Evolutionary conservation across 75 land plant genomes (phyloP).

Genomic region (Azolla pinnata): DNA sequence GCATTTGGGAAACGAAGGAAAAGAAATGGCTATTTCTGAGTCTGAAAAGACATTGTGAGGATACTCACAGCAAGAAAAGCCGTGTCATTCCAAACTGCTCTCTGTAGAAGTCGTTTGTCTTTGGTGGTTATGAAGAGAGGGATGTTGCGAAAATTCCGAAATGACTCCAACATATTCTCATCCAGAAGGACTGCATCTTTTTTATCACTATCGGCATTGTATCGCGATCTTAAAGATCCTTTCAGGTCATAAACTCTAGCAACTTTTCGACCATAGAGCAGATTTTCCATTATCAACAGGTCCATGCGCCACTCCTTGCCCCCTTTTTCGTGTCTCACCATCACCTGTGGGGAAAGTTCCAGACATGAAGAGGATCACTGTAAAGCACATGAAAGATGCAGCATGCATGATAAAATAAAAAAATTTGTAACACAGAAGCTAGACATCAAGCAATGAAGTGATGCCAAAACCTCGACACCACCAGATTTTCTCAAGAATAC

Average conservation of each 20-base stretch:
- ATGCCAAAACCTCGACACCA: too few species aligned
- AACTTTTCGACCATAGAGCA: constrained; percentile 54
- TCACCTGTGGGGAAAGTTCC: too few species aligned
- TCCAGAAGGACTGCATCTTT: constrained; percentile 67
- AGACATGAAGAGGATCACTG: too few species aligned
- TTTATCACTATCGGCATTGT: constrained; percentile 67
- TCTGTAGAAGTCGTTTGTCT: constrained; percentile 66
- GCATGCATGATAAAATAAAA: too few species aligned
- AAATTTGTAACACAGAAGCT: too few species aligned
- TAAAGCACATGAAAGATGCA: too few species aligned
- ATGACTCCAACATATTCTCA: constrained; percentile 69
- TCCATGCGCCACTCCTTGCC: constrained; percentile 80
- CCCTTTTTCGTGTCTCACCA: constrained; percentile 50
- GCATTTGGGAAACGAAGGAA: too few species aligned
- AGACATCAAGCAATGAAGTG: too few species aligned
- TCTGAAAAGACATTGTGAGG: constrained; percentile 3
- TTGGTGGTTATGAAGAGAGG: constrained; percentile 89
- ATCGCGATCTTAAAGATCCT: constrained; percentile 84
- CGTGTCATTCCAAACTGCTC: constrained; percentile 96
- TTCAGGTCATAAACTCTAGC: constrained; percentile 83
- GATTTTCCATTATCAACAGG: constrained; percentile 95
- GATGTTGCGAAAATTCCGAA: constrained; percentile 54
- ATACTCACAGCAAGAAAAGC: constrained; percentile 70
- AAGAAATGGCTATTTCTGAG: background rate
- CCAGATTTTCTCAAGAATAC: too few species aligned